These are phyloP conservation scores for Scheffersomyces amazonensis DNA, from an alignment of 805 yeast genomes.

Conservation along the genomic window DNA sequence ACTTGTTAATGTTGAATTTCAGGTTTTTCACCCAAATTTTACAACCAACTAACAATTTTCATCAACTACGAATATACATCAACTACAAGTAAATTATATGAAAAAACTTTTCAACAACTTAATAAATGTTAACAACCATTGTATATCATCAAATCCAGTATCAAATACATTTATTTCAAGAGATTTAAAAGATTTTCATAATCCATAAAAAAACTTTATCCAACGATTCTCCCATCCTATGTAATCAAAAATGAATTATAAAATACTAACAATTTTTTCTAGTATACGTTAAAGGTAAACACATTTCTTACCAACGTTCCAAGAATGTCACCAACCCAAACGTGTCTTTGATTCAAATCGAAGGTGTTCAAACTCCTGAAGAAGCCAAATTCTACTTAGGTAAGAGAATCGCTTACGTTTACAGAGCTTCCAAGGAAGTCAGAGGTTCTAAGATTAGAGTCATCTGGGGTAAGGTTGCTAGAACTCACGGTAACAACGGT, in stretches of 20 bases:
- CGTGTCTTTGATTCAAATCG: slow-evolving; percentile 94
- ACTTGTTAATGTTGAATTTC: too few species aligned
- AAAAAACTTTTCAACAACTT: too few species aligned
- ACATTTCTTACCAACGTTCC: slow-evolving; percentile 99
- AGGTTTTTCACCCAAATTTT: too few species aligned
- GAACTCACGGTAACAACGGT: slow-evolving; percentile 99
- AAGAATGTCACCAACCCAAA: slow-evolving; percentile 98
- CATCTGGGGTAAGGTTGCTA: slow-evolving; percentile 98
- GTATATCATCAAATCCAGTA: too few species aligned
- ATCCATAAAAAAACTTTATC: too few species aligned
- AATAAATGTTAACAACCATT: too few species aligned
- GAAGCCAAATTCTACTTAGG: slow-evolving; percentile 99
- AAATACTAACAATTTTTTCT: slow-evolving; percentile 34
- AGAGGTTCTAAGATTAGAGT: slow-evolving; percentile 99
- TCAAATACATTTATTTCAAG: too few species aligned
- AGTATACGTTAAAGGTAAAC: slow-evolving; percentile 99
- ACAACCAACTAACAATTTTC: too few species aligned
- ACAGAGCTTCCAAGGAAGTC: slow-evolving; percentile 97
- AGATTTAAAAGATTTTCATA: too few species aligned
- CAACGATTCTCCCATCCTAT: too few species aligned
- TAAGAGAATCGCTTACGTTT: slow-evolving; percentile 98
- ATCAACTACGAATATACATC: too few species aligned
- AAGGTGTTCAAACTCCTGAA: slow-evolving; percentile 87
- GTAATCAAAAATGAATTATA: background rate
- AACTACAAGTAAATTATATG: too few species aligned